Evolutionary conservation across 495 filamentous ascomycete species (phyloP).

Genomic region (Lasiosphaeria hispida): DNA sequence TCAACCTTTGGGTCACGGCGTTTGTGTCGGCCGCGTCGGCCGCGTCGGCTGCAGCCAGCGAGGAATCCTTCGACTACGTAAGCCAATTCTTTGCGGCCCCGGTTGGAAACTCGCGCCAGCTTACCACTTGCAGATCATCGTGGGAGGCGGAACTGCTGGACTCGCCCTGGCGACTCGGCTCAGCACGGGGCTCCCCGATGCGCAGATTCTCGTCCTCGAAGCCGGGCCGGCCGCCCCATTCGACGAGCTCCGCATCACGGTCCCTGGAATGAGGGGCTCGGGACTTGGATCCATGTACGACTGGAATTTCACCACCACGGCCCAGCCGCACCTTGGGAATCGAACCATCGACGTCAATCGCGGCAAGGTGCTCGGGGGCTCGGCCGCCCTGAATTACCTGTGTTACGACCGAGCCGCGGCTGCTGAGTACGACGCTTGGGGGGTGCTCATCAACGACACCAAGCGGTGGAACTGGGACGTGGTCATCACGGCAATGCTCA

Average conservation of each 20-base stretch:
- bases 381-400: conserved; percentile 41
- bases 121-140: too few species aligned
- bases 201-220: conserved; percentile 55
- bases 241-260: conserved; percentile 47
- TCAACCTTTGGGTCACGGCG: too few species aligned
- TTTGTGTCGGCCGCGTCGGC: too few species aligned
- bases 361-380: conserved; percentile 53
- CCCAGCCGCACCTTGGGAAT: conserved; percentile 40
- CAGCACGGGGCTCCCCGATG: conserved; percentile 49
- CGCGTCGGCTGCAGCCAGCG: too few species aligned
- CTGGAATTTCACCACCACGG: conserved; percentile 51
- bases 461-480: conserved; percentile 54
- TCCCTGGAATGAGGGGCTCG: conserved; percentile 37
- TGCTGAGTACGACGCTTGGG: conserved; percentile 59
- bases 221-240: conserved; percentile 46
- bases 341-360: conserved; percentile 34
- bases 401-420: conserved; percentile 53
- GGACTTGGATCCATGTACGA: conserved; percentile 49
- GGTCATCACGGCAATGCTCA: conserved; percentile 36
- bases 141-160: conserved; percentile 63
- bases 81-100: too few species aligned
- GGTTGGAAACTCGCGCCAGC: too few species aligned
- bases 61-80: too few species aligned
- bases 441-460: conserved; percentile 43
- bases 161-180: conserved; percentile 57